Conservation (phyloP, 768 basidiomycete genomes). For the Sporobolomyces roseus region DNA sequence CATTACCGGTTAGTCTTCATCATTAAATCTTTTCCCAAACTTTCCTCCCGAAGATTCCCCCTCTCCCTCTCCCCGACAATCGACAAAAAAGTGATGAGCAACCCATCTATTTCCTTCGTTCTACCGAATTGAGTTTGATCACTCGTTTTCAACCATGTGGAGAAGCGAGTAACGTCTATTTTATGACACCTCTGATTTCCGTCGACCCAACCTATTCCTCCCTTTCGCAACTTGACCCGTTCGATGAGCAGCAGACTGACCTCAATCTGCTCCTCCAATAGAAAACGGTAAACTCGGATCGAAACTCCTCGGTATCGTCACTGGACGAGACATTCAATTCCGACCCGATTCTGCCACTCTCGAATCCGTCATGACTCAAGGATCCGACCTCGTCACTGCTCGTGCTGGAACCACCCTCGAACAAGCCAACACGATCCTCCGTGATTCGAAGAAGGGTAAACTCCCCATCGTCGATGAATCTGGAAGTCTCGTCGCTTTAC, state of each 20-base stretch:
- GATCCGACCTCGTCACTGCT: slow-evolving; percentile 74
- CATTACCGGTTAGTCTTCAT: slow-evolving; percentile 75
- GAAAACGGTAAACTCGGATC: slow-evolving; percentile 82
- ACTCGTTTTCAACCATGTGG: slow-evolving; percentile 40
- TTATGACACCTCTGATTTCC: slow-evolving; percentile 50
- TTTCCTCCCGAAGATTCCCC: background rate
- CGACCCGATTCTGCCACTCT: slow-evolving; percentile 64
- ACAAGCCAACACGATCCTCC: slow-evolving; percentile 90
- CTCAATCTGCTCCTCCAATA: slow-evolving; percentile 47
- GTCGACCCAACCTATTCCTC: no score
- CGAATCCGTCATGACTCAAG: slow-evolving; percentile 73
- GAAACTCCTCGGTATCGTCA: slow-evolving; percentile 93
- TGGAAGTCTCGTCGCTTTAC: slow-evolving; percentile 70
- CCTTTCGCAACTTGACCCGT: no score
- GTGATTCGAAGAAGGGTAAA: slow-evolving; percentile 96
- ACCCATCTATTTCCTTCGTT: slow-evolving; percentile 64
- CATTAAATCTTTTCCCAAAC: slow-evolving; percentile 9
- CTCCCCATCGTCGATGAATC: slow-evolving; percentile 72
- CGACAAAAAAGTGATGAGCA: slow-evolving; percentile 8
- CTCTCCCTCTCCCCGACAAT: background rate
- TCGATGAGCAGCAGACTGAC: no score
- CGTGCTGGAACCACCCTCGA: slow-evolving; percentile 78
- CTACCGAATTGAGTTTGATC: slow-evolving; percentile 71
- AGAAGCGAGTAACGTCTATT: slow-evolving; percentile 54
- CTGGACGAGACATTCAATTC: slow-evolving; percentile 94